Base-by-base conservation (phyloP, 805 yeast genomes). In the Helenozyma rhizophorensis region DNA sequence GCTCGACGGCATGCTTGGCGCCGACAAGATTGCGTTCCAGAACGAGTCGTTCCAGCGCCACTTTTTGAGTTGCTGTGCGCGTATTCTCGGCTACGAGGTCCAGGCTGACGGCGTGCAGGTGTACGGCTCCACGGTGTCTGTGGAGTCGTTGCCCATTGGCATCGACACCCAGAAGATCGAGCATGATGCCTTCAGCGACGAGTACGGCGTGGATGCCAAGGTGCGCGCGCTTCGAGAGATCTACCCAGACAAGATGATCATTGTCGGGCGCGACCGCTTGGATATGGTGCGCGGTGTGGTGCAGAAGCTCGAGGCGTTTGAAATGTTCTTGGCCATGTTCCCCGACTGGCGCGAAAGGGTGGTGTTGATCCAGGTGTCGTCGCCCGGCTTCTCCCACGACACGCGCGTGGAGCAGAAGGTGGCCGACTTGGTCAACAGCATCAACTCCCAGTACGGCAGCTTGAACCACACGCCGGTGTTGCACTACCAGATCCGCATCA, bases 261-360 rank as follows among this genome's bases (percentile, higher is more conserved):
- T 93, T 46, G 83, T 93, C 25, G 98, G 98, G 19, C 78, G 98
- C 55, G 99, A 93, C 55, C 68, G 97, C 39, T 72, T 93, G 39
- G 97, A 93, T 56, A 65, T 82, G 8, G 96, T 90, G 14, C 77
- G 96, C 40, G 97, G 98, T 21, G 95, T 93, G 18, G 78, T 85
- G 4, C 97, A 93, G 60, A 93, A 93, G 58, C 63, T 93, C 23
- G 83, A 87, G 58, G 97, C 97, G 0, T 89, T 82, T 59, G 95
- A 86, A 50, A 76, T 79, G 62, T 86, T 93, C 45, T 66, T 93
- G 43, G 85, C 83, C 37, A 79, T 84, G 84, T 88, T 80, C 48
- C 98, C 99, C 2, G 88, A 88, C 44, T 87, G 95, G 95, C 70
- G 83, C 36, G 83, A 79, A 25, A 78, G 81, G 40, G 96, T 88